Conservation (phyloP, 2,329 filamentous ascomycete genomes). For the Epichloe festucae region DNA sequence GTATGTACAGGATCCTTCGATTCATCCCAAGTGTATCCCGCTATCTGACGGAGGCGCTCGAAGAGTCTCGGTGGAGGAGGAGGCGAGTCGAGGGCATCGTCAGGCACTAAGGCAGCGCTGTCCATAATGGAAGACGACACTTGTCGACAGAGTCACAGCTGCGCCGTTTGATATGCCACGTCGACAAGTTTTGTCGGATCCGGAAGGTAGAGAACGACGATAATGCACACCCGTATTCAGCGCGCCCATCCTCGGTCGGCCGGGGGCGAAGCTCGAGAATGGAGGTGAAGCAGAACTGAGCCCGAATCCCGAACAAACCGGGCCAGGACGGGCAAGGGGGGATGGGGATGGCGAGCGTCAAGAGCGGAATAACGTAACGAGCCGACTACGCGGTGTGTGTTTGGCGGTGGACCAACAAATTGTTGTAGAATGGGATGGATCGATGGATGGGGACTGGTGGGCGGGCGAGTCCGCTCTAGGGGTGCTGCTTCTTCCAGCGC, state of each 20-base stretch:
- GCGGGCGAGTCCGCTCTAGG: neutral
- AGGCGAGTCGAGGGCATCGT: conserved; percentile 50
- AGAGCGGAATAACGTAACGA: neutral
- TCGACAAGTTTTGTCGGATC: neutral
- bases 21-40: conserved; percentile 68
- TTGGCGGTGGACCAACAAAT: neutral
- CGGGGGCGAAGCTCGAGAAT: conserved; percentile 2
- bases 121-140: conserved; percentile 30
- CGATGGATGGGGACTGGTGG: neutral
- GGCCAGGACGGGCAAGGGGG: neutral
- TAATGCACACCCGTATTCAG: conserved; percentile 12
- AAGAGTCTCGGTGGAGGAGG: conserved; percentile 55
- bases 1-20: conserved; percentile 42
- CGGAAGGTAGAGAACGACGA: conserved; percentile 4
- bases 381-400: neutral
- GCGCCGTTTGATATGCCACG: neutral
- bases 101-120: conserved; percentile 32
- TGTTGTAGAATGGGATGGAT: neutral
- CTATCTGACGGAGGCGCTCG: conserved; percentile 58
- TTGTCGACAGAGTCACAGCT: conserved; percentile 5
- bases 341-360: neutral
- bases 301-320: neutral
- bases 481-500: too few relatives aligned
- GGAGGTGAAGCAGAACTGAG: neutral
- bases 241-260: conserved; percentile 21